Evolutionary conservation across 176 grass and related monocot genomes (phyloP).

Genomic region (Paspalum vaginatum): DNA sequence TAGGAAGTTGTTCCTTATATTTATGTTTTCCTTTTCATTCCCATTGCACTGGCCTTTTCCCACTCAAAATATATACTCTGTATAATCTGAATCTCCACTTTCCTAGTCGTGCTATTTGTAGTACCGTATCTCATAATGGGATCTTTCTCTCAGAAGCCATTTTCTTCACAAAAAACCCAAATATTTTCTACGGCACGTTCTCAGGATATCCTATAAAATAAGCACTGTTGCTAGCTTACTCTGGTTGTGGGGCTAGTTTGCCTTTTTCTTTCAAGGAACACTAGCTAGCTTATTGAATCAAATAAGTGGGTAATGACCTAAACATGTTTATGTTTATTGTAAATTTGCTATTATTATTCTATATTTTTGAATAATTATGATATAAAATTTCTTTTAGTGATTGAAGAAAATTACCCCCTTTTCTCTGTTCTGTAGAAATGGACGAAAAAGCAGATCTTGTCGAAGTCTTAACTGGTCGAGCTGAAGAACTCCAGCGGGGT

Average conservation of each 20-base stretch:
- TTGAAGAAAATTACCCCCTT: conserved; percentile 31
- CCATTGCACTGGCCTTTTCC: background rate
- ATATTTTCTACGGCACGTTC: background rate
- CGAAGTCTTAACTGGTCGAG: conserved; percentile 56
- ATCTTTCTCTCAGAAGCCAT: background rate
- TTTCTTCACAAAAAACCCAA: background rate
- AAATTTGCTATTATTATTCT: background rate
- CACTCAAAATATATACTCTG: background rate
- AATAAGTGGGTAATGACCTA: background rate
- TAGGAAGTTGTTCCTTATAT: background rate
- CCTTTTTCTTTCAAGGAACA: background rate
- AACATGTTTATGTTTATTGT: background rate
- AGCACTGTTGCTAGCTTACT: background rate
- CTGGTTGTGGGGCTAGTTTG: background rate
- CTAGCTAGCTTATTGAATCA: background rate
- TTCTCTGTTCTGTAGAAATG: conserved; percentile 50
- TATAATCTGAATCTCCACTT: background rate
- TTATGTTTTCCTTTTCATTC: background rate
- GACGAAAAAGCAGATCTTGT: conserved; percentile 52
- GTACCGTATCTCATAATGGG: background rate
- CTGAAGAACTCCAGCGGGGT: conserved; percentile 84
- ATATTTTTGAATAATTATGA: background rate
- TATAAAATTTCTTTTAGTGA: conserved; percentile 16
- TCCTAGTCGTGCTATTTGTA: background rate
- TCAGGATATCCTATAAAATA: background rate